Base-by-base conservation (phyloP, 805 yeast species). In the Ogataea pini region DNA sequence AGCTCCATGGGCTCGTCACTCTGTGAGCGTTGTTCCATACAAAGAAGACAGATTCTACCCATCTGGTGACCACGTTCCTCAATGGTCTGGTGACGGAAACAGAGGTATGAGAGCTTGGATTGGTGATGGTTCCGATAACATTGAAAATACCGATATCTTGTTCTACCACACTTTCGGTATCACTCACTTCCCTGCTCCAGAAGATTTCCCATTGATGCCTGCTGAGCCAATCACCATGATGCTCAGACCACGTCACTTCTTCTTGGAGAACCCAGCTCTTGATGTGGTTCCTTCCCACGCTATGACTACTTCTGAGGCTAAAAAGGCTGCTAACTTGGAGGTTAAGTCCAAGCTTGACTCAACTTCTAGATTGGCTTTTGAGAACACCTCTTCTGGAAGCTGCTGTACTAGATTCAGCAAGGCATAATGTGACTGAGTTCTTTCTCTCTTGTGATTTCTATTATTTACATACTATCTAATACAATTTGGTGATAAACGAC, bases 171-270 rank as follows among this genome's bases (percentile, higher is more conserved):
- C 92, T 24, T 86, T 87, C 61, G 94, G 94, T 61, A 80, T 86
- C 57, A 82, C 92, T 28, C 95, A 86, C 66, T 83, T 86, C 79
- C 95, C 95, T 50, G 84, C 91, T 12, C 92, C 94, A 50, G 94
- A 86, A 72, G 95, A 86, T 68, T 86, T 86, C 84, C 94, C 94
- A 48, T 79, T 86, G 55, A 86, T 86, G 94, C 94, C 94, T 41
- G 85, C 89, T 42, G 95, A 86, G 71, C 86, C 89, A 61, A 83
- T 86, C 60, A 80, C 85, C 50, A 72, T 86, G 57, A 72, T 83
- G 71, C 72, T 86, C 64, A 79, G 91, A 68, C 94, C 94, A 58
- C 77, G 92, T 65, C 82, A 86, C 69, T 82, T 86, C 73, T 86
- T 86, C 76, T 70, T 75, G 39, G 87, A 83, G 65, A 86, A 86